Conservation (phyloP, 495 filamentous ascomycete genomes). For the Penicillium turbatum region DNA sequence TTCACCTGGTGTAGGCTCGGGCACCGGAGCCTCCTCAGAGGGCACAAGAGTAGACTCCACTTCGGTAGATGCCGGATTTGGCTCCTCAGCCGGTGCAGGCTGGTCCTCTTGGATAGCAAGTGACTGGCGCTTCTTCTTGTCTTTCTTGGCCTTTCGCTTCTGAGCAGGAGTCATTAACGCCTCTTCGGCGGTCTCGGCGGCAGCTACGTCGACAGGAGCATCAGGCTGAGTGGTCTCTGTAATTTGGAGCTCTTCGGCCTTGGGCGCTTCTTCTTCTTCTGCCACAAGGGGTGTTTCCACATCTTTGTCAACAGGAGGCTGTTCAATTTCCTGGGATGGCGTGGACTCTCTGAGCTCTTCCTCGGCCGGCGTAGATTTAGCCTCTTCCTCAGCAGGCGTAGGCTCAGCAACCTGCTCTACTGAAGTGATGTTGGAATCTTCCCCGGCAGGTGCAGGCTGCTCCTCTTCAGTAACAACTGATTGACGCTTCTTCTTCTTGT, state of each 20-base stretch:
- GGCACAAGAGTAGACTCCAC: not conserved
- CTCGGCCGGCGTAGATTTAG: not conserved
- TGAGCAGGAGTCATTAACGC: conserved; percentile 5
- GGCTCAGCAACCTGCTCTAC: too few species aligned
- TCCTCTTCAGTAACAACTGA: not conserved
- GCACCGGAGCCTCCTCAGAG: too few species aligned
- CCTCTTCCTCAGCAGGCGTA: not conserved
- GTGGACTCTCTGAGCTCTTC: not conserved
- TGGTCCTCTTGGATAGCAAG: conserved; percentile 2
- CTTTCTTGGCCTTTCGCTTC: conserved; percentile 8
- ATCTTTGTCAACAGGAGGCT: not conserved
- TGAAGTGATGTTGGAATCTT: too few species aligned
- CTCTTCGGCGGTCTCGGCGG: not conserved
- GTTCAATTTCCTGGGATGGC: not conserved
- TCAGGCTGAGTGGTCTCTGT: not conserved
- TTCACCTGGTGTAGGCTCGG: not conserved
- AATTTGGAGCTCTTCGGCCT: not conserved
- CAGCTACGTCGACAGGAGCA: not conserved
- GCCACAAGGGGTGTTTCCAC: not conserved
- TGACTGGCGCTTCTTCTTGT: conserved; percentile 17
- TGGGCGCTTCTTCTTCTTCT: not conserved
- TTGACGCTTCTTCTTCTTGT: conserved; percentile 9
- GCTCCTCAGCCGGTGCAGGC: not conserved
- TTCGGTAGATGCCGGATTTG: not conserved
- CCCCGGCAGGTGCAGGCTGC: not conserved